Conservation (phyloP, 1,139 yeast species). For the Lodderomyces parapsilosis region DNA sequence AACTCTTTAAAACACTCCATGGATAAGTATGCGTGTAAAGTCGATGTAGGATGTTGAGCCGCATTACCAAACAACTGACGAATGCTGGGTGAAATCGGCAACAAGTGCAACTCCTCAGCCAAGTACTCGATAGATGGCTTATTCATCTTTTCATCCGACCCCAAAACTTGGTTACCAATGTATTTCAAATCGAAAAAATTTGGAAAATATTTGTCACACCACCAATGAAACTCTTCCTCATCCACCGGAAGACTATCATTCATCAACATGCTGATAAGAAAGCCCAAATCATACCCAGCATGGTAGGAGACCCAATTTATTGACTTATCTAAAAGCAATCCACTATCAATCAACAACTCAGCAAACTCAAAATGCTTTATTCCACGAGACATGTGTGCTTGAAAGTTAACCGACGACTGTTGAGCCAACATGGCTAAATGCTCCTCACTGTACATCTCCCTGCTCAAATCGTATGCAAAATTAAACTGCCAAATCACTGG, state of each 20-base stretch:
- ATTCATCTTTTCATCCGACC: slow-evolving; percentile 23
- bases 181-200: slow-evolving; percentile 81
- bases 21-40: slow-evolving; percentile 53
- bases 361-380: slow-evolving; percentile 81
- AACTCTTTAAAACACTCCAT: slow-evolving; percentile 59
- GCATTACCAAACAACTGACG: slow-evolving; percentile 43
- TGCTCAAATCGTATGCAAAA: slow-evolving; percentile 71
- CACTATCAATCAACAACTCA: slow-evolving; percentile 82
- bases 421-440: slow-evolving; percentile 63
- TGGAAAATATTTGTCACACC: slow-evolving; percentile 76
- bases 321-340: slow-evolving; percentile 69
- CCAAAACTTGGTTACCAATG: slow-evolving; percentile 57
- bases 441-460: slow-evolving; percentile 86
- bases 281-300: slow-evolving; percentile 94
- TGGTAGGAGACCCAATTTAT: slow-evolving; percentile 92
- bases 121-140: slow-evolving; percentile 50
- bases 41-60: slow-evolving; percentile 42
- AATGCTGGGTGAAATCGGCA: slow-evolving; percentile 49
- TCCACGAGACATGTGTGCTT: slow-evolving; percentile 72
- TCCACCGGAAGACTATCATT: slow-evolving; percentile 79
- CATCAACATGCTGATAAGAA: slow-evolving; percentile 72
- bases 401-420: slow-evolving; percentile 83
- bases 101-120: slow-evolving; percentile 58
- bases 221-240: slow-evolving; percentile 74
- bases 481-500: slow-evolving; percentile 86